phyloP scores from a whole-genome alignment of 1,139 yeast genomes.

The Eremothecium gossypii region DNA sequence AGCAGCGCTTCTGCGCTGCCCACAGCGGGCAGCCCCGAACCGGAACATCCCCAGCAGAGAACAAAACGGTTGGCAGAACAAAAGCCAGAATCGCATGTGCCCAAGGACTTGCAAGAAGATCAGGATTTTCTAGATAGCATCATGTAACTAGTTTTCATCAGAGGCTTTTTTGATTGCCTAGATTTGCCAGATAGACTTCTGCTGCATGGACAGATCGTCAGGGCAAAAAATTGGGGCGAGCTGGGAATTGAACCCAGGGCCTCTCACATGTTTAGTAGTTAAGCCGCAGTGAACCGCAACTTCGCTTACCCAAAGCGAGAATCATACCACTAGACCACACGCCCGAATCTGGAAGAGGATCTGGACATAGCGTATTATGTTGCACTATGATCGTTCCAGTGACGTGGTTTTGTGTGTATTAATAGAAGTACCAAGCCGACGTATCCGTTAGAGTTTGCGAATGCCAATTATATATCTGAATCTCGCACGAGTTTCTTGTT shows the following conservation, averaged over 20 bases:
- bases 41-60: too few species aligned
- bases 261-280: conserved; percentile 10
- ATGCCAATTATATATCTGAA: too few species aligned
- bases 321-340: conserved; percentile 30
- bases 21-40: too few species aligned
- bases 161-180: too few species aligned
- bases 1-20: too few species aligned
- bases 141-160: conserved; percentile 10
- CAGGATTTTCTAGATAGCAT: conserved; percentile 25
- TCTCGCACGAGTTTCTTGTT: too few species aligned
- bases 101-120: conserved; percentile 17
- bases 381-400: too few species aligned
- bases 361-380: too few species aligned
- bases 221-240: conserved; percentile 12
- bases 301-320: conserved; percentile 30
- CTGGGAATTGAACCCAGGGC: conserved; percentile 16
- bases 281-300: conserved; percentile 8
- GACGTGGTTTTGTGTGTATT: too few species aligned
- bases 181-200: too few species aligned
- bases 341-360: conserved; percentile 10
- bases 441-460: too few species aligned
- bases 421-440: too few species aligned
- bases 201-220: neutral
- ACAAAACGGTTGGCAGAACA: neutral
- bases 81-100: conserved; percentile 11